A percentile compares a stretch with the other conserved stretches of the same genome.
Evolutionary conservation across 306 rosid species (phyloP).

Genomic region (Vicia villosa): DNA sequence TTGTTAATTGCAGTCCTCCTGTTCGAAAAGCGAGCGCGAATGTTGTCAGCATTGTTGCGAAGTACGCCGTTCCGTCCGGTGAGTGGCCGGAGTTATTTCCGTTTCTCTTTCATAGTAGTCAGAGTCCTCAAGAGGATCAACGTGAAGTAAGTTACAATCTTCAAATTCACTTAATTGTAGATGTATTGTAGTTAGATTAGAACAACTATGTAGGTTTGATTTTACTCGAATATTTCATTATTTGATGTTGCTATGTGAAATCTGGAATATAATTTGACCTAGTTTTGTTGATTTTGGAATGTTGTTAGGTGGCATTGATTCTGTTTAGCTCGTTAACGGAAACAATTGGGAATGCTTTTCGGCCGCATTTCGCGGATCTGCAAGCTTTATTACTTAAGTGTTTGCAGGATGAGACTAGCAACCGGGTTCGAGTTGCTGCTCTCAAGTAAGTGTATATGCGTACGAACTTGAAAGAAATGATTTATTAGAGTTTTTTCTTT

Average conservation of each 20-base stretch:
- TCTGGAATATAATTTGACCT: constrained; percentile 11
- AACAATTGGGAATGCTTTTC: constrained; percentile 88
- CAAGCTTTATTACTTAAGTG: constrained; percentile 95
- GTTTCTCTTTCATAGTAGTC: constrained; percentile 92
- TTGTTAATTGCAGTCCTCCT: constrained; percentile 62
- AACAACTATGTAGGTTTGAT: too few species aligned
- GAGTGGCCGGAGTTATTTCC: constrained; percentile 98
- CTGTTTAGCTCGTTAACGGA: constrained; percentile 98
- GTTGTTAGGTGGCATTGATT: constrained; percentile 81
- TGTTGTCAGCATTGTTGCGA: constrained; percentile 88
- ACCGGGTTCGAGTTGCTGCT: constrained; percentile 93
- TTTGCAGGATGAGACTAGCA: constrained; percentile 93
- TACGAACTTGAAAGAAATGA: not conserved
- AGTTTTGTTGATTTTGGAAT: constrained; percentile 39
- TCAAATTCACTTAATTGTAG: not conserved
- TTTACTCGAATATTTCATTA: not conserved
- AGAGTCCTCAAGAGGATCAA: constrained; percentile 93
- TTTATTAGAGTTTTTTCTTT: not conserved
- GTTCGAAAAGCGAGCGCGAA: constrained; percentile 96
- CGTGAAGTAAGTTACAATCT: constrained; percentile 69
- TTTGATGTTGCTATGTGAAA: constrained; percentile 1
- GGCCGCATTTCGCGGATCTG: constrained; percentile 80
- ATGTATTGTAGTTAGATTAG: not conserved
- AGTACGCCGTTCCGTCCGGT: constrained; percentile 89
- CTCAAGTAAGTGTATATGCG: constrained; percentile 64